Base-by-base conservation (phyloP, 2,329 filamentous ascomycete species). In the Bipolaris cookei region DNA sequence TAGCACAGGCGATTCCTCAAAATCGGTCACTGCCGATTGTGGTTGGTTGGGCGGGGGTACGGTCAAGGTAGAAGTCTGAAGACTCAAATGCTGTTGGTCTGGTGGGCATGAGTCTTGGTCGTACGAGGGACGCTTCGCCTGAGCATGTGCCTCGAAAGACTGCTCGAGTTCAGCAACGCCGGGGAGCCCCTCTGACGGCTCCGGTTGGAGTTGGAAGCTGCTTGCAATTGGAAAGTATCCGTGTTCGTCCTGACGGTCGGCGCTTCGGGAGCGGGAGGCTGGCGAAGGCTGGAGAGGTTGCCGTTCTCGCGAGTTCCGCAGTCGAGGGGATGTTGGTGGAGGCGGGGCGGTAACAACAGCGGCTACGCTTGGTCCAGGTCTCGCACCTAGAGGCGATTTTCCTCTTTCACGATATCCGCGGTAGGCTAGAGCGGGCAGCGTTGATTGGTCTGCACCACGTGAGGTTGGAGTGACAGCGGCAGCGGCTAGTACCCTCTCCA, bases 1-100 rank as follows among this genome's bases (percentile, higher is more conserved):
- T 14, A 91, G 76, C 2, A 86, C 86, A 7, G 88, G 88, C 25
- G 88, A 90, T 66, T 90, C 88, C 53, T 81, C 79, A 45, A 81
- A 79, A 43, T 78, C 76, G 2, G 78, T 81, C 13, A 70, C 66
- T 16, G 73, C 74, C 23, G 77, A 78, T 46, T 64, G 43, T 3
- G 72, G 64, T 30, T 71, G 72, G 16, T 64, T 64, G 20, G 70
- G 62, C n/a, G 70, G 62, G 16, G 74, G 71, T 16, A 64, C 23
- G n/a, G 71, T 37, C 14, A 74, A 39, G 34, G 55, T 64, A 10
- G 65, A 64, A 5, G 71, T 76, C 25, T 71, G 62, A 42, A 75
- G 58, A 50, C 61, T 72, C 50, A 73, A 58, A 28, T 59, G 57
- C n/a, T 65, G 66, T 18, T 63, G 61, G n/a, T 57, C 37, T 20